Conservation (phyloP, 2,329 filamentous ascomycete species). For the Keithomyces neogunnii region DNA sequence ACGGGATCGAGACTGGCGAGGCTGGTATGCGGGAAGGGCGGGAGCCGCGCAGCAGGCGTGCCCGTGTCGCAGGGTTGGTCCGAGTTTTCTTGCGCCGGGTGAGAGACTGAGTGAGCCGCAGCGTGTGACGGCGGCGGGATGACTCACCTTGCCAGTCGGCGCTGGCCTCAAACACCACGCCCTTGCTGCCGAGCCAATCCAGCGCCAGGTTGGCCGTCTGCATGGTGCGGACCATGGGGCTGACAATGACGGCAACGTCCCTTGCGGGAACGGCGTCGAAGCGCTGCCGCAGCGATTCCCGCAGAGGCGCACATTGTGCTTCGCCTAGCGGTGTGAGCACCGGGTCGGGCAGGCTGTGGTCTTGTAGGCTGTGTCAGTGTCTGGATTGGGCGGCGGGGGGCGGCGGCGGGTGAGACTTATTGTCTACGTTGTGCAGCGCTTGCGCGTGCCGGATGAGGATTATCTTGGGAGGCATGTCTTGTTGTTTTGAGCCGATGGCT, state of each 20-base stretch:
- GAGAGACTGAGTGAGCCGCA: not conserved
- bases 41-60: constrained; percentile 33
- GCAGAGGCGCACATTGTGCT: constrained; percentile 37
- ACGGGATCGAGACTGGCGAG: constrained; percentile 48
- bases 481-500: not conserved
- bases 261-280: constrained; percentile 21
- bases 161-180: constrained; percentile 45
- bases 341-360: constrained; percentile 42
- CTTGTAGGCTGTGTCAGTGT: constrained; percentile 24
- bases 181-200: constrained; percentile 47
- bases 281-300: constrained; percentile 31
- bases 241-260: constrained; percentile 47
- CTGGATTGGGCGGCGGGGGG: not conserved
- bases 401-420: constrained; percentile 30
- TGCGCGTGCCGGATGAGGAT: constrained; percentile 89
- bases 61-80: constrained; percentile 55
- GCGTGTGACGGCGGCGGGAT: not conserved
- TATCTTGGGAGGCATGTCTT: constrained; percentile 47
- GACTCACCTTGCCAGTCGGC: constrained; percentile 55
- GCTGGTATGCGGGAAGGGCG: constrained; percentile 45
- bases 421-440: constrained; percentile 43
- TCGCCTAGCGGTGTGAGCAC: constrained; percentile 39
- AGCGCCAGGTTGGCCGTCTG: constrained; percentile 53
- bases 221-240: constrained; percentile 56
- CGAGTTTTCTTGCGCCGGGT: constrained; percentile 36